Conservation (phyloP, 179 eudicot genomes). For the Corrigiola litoralis region DNA sequence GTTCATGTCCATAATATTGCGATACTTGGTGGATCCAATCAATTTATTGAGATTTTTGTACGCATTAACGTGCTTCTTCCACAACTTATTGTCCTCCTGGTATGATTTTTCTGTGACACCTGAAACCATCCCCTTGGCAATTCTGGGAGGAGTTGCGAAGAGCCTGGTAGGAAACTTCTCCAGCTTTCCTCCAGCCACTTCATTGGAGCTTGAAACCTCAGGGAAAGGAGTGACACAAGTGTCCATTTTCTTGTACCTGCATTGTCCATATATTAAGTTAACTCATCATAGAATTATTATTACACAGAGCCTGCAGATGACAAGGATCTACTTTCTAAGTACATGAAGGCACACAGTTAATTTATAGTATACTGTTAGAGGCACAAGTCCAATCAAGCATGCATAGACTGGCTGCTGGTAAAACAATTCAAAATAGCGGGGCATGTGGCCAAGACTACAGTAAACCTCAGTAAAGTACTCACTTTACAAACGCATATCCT, state of each 20-base stretch:
- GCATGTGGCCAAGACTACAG: neutral
- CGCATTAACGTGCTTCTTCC: constrained; percentile 41
- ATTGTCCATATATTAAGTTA: neutral
- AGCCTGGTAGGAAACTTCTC: constrained; percentile 43
- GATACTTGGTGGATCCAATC: constrained; percentile 38
- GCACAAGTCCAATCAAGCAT: no score
- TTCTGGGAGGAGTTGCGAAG: constrained; percentile 43
- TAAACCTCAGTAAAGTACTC: neutral
- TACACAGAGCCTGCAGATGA: neutral
- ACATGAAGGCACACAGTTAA: no score
- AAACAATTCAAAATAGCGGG: neutral
- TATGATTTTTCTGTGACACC: constrained; percentile 40
- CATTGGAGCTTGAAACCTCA: constrained; percentile 33
- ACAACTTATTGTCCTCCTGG: constrained; percentile 33
- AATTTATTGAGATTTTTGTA: constrained; percentile 35
- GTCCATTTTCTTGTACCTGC: constrained; percentile 44
- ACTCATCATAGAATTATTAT: no score
- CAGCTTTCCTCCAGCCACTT: constrained; percentile 44
- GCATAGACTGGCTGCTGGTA: no score
- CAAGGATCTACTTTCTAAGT: no score
- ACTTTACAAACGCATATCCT: no score
- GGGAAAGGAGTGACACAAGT: constrained; percentile 39
- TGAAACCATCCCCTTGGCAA: constrained; percentile 38
- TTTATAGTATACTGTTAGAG: no score
- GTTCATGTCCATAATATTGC: constrained; percentile 56